phyloP scores from a whole-genome alignment of 148 eudicot species.

The Chenopodium quinoa region DNA sequence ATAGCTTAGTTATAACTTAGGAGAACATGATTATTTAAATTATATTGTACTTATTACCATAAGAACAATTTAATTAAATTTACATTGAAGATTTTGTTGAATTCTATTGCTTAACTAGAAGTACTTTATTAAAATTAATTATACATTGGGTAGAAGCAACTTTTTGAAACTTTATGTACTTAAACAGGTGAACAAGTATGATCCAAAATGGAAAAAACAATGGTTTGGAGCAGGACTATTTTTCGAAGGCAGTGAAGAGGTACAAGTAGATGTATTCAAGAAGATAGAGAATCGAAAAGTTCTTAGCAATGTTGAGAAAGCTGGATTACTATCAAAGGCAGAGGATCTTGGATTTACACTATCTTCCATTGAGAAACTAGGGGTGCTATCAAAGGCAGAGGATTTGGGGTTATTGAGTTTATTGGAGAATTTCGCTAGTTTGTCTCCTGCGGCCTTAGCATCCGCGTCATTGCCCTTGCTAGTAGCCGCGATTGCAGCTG shows the following conservation, averaged over 20 bases:
- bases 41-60: no score
- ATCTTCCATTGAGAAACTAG: conserved; percentile 82
- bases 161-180: no score
- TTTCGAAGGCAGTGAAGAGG: conserved; percentile 72
- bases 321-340: conserved; percentile 82
- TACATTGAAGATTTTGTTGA: no score
- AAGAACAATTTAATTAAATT: no score
- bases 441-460: conserved; percentile 67
- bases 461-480: conserved; percentile 67
- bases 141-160: no score
- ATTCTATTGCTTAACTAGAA: no score
- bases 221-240: conserved; percentile 95
- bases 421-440: conserved; percentile 55
- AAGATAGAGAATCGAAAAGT: conserved; percentile 78
- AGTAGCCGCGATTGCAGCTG: conserved; percentile 55
- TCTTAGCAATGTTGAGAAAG: conserved; percentile 80
- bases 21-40: no score
- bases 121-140: no score
- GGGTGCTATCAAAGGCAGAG: conserved; percentile 83
- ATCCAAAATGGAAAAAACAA: conserved; percentile 60
- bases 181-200: conserved; percentile 83
- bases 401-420: conserved; percentile 81
- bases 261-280: conserved; percentile 85
- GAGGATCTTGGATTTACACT: conserved; percentile 77
- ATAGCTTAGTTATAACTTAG: no score